Evolutionary conservation across 2,329 filamentous ascomycete genomes (phyloP).

Genomic region (Cordyceps javanica): DNA sequence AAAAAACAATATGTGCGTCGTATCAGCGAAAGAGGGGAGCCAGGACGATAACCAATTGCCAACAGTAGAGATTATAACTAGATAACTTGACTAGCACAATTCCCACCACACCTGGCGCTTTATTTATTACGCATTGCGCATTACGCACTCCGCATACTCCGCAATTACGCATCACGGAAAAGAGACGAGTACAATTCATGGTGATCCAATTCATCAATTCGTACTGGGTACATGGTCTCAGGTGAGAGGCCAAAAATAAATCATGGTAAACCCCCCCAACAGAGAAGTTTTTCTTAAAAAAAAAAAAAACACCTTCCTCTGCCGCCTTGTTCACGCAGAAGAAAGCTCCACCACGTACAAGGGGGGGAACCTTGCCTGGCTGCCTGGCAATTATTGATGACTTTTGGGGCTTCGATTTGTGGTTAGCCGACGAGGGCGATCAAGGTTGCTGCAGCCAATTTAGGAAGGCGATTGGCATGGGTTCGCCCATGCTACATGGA

Average conservation of each 20-base stretch:
- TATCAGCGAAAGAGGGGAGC: background rate
- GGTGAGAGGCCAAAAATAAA: background rate
- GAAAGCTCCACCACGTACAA: background rate
- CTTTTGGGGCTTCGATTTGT: background rate
- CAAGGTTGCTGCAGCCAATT: slow-evolving; percentile 1
- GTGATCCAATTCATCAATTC: background rate
- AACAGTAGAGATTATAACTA: background rate
- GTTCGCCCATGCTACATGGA: too few species aligned
- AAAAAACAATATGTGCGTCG: background rate
- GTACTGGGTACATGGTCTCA: too few species aligned
- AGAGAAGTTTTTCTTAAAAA: too few species aligned
- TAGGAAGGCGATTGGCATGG: slow-evolving; percentile 6
- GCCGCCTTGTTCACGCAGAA: too few species aligned
- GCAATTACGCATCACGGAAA: background rate
- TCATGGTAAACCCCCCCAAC: too few species aligned
- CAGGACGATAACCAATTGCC: background rate
- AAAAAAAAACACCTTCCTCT: background rate
- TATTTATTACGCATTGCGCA: background rate
- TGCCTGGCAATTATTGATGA: background rate
- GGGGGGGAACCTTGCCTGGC: background rate
- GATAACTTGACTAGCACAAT: too few species aligned
- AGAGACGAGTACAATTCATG: background rate
- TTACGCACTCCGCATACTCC: background rate
- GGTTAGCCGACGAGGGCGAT: background rate
- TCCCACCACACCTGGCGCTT: background rate